Evolutionary conservation across 805 yeast genomes (phyloP).

Genomic region (Hanseniaspora jakobsenii): DNA sequence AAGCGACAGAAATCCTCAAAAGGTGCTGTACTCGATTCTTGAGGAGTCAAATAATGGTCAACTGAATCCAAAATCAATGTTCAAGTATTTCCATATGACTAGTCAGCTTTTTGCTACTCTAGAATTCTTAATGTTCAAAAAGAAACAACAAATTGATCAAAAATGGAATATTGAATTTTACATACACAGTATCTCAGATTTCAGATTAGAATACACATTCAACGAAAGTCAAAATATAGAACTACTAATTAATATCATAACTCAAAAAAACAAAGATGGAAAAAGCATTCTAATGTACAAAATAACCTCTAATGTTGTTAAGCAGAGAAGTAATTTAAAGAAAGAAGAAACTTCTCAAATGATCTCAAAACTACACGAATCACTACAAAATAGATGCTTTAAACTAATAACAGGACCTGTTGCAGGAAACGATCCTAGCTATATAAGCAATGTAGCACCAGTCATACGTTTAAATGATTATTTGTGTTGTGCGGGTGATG

Average conservation of each 20-base stretch:
- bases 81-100: slow-evolving; percentile 28
- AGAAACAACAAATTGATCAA: not conserved
- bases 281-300: too few species aligned
- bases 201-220: slow-evolving; percentile 9
- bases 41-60: slow-evolving; percentile 19
- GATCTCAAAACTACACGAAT: too few species aligned
- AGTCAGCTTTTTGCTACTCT: slow-evolving; percentile 24
- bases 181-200: slow-evolving; percentile 9
- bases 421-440: not conserved
- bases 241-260: too few species aligned
- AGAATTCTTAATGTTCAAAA: slow-evolving; percentile 16
- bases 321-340: too few species aligned
- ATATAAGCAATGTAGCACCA: slow-evolving; percentile 5
- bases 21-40: slow-evolving; percentile 26
- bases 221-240: too few species aligned
- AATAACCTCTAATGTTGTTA: too few species aligned
- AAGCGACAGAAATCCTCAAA: slow-evolving; percentile 27
- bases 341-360: too few species aligned
- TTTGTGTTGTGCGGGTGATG: slow-evolving; percentile 25
- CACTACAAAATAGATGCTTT: too few species aligned
- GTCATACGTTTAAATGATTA: slow-evolving; percentile 25
- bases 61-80: slow-evolving; percentile 26
- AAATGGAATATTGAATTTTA: slow-evolving; percentile 1
- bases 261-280: too few species aligned
- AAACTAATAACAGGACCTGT: not conserved